phyloP scores from a whole-genome alignment of 345 rosid species.

The Arabis hirsuta region DNA sequence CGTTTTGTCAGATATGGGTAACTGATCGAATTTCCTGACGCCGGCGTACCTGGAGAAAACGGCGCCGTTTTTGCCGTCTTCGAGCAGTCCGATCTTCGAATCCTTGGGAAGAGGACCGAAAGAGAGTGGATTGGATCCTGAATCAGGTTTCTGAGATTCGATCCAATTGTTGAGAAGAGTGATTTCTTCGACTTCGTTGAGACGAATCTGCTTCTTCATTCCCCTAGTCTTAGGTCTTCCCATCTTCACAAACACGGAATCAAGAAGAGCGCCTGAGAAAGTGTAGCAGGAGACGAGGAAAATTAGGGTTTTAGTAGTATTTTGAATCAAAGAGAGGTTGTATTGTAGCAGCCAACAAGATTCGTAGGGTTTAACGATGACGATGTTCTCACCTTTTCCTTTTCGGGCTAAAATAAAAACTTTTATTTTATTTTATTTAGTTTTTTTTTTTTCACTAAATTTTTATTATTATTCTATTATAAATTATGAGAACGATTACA shows the following conservation, averaged over 20 bases:
- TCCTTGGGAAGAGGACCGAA: constrained; percentile 52
- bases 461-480: no score
- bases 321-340: not conserved
- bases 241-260: constrained; percentile 38
- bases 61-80: constrained; percentile 39
- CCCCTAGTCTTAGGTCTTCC: constrained; percentile 49
- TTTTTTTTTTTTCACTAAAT: no score
- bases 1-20: constrained; percentile 83
- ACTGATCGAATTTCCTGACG: constrained; percentile 56
- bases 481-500: no score
- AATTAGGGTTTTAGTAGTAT: constrained; percentile 27
- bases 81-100: constrained; percentile 61
- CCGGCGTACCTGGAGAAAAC: constrained; percentile 72
- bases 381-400: not conserved
- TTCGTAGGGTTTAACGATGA: constrained; percentile 34
- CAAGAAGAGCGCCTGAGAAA: not conserved
- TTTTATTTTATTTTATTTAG: no score
- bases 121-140: constrained; percentile 81
- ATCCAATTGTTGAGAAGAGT: constrained; percentile 69
- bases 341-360: not conserved
- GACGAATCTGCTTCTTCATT: constrained; percentile 48
- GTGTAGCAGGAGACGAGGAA: not conserved
- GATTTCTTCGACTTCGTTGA: constrained; percentile 61
- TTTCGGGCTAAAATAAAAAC: not conserved
- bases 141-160: constrained; percentile 77